phyloP scores from a whole-genome alignment of 2,329 filamentous ascomycete species.

The Thielaviopsis musarum region DNA sequence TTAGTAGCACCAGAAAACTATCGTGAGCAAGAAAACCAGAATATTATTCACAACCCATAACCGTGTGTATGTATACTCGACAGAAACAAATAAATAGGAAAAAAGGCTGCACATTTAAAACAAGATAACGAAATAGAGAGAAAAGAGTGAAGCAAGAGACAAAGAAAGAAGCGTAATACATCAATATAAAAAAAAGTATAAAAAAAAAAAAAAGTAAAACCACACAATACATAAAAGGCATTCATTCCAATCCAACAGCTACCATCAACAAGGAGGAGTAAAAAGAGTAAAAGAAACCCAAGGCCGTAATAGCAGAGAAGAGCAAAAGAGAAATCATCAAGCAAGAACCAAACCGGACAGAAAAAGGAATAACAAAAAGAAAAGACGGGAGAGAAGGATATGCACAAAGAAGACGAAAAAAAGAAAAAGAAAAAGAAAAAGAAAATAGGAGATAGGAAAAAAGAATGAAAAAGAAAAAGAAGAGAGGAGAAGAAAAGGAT shows the following conservation, averaged over 20 bases:
- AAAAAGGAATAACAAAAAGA: not conserved
- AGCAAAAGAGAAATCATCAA: too few species aligned
- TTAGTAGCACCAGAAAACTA: too few species aligned
- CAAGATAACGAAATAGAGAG: not conserved
- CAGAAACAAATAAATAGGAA: not conserved
- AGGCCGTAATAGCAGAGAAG: too few species aligned
- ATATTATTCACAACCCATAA: not conserved
- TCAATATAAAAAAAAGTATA: not conserved
- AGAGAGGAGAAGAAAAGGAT: slow-evolving; percentile 15
- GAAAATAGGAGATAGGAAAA: slow-evolving; percentile 8
- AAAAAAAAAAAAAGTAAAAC: too few species aligned
- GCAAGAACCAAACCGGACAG: too few species aligned
- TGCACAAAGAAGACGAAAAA: not conserved
- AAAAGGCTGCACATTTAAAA: not conserved
- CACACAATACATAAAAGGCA: too few species aligned
- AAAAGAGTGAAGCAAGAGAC: not conserved
- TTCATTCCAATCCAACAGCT: too few species aligned
- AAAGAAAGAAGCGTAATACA: not conserved
- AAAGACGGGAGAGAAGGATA: not conserved
- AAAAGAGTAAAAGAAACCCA: not conserved
- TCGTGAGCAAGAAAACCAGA: too few species aligned
- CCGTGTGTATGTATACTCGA: not conserved
- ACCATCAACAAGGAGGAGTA: too few species aligned
- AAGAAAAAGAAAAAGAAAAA: not conserved
- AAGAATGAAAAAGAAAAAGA: too few species aligned